Evolutionary conservation across 345 rosid genomes (phyloP), one percentile per base, ranked within the genome.

Genomic region (Linum usitatissimum): DNA sequence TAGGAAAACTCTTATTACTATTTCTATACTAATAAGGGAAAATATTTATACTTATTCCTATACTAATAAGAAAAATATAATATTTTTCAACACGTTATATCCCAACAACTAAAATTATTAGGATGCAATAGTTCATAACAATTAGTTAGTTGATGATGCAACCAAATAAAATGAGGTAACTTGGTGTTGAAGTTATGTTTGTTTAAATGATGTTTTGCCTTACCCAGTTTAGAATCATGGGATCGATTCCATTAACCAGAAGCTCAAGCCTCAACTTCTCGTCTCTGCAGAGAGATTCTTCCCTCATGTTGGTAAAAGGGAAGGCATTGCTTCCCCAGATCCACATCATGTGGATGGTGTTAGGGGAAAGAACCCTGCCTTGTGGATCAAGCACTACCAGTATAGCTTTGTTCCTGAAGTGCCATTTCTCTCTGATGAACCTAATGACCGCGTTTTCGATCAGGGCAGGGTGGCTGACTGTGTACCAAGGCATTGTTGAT

Each of bases 281-380:
- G 48, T 72, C 83, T 59, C 58, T 81, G 91, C 94, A 91, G 0
- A 91, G 79, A 40, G 75, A 78, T 65, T 68, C 79, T 70, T 84
- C 91, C 67, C 69, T 76, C 0, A 63, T 39, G 62, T 76, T 78
- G 0, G 95, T 84, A 80, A 91, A 91, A 18, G 98, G 98, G 57
- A 78, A 80, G 4, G 96, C 96, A 51, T 54, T 19, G 53, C 68
- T 62, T n/a, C 85, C 86, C 95, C 96, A 88, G 67, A 88, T 84
- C 84, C 90, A 82, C 73, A 84, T 82, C 98, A 91, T 88, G 56
- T 83, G 84, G 64, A 91, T 70, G 23, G 98, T 96, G 55, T 88
- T 88, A 19, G 78, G 83, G 58, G 79, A 78, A 70, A 68, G 81
- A 51, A 86, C 86, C 60, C 70, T 80, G n/a, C 95, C 98, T 66